Evolutionary conservation across 2,329 filamentous ascomycete genomes (phyloP).

Genomic region (Clonostachys rhizophaga): DNA sequence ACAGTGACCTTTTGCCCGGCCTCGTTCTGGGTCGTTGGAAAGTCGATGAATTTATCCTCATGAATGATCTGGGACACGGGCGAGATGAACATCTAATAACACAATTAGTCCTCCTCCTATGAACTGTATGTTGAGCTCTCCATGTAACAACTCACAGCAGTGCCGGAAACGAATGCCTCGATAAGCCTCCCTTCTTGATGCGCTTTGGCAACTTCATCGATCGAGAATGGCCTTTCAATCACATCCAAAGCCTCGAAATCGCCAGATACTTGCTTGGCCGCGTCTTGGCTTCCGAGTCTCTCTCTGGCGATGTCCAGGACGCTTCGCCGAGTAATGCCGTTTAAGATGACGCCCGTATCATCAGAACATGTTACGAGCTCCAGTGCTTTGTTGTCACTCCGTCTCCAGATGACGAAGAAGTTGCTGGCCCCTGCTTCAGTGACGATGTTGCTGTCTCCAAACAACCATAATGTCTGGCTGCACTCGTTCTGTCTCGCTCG

Average conservation of each 20-base stretch:
- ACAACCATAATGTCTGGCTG: not conserved
- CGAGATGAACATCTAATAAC: too few relatives aligned
- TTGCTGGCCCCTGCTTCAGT: not conserved
- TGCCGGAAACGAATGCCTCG: not conserved
- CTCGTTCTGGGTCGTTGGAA: too few relatives aligned
- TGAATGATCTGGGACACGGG: too few relatives aligned
- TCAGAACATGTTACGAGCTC: not conserved
- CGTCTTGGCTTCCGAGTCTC: too few relatives aligned
- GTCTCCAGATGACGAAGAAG: not conserved
- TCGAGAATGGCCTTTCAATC: not conserved
- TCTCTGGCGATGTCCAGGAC: not conserved
- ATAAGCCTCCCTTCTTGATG: not conserved
- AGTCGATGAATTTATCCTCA: too few relatives aligned
- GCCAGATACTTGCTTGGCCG: too few relatives aligned
- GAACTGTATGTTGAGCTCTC: too few relatives aligned
- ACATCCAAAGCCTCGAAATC: not conserved
- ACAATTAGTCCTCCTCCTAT: too few relatives aligned
- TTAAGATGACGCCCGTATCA: not conserved
- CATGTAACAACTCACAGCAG: not conserved
- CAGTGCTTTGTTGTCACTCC: not conserved
- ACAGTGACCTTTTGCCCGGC: too few relatives aligned
- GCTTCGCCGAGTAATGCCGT: not conserved
- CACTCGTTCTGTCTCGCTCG: not conserved
- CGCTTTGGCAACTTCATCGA: not conserved
- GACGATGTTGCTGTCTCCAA: not conserved